Percentiles rank a stretch among this genome's conserved stretches.
phyloP scores from a whole-genome alignment of 306 rosid species.

The Citrullus colocynthis region DNA sequence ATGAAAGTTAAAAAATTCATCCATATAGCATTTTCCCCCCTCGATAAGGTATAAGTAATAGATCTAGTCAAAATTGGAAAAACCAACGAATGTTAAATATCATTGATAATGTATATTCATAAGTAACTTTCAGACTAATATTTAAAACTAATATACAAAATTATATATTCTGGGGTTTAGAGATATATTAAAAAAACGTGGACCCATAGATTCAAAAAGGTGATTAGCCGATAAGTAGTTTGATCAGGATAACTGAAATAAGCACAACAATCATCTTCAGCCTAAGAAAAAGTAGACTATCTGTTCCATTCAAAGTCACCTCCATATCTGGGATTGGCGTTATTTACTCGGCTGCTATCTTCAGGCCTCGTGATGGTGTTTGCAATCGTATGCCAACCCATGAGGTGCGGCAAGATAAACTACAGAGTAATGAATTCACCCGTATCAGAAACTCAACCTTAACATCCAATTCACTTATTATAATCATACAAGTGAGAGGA shows the following conservation, averaged over 20 bases:
- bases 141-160: background rate
- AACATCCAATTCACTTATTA: background rate
- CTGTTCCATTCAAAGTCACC: slow-evolving; percentile 83
- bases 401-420: slow-evolving; percentile 68
- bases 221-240: background rate
- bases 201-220: background rate
- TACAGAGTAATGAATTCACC: slow-evolving; percentile 19
- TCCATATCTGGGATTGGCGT: slow-evolving; percentile 44
- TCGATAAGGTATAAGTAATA: too few relatives aligned
- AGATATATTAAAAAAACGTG: background rate
- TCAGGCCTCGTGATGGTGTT: slow-evolving; percentile 49
- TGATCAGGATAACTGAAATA: background rate
- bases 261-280: background rate
- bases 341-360: slow-evolving; percentile 26
- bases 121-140: background rate
- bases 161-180: background rate
- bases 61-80: too few relatives aligned
- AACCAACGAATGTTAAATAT: too few relatives aligned
- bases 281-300: slow-evolving; percentile 14
- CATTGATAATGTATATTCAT: too few relatives aligned
- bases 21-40: too few relatives aligned
- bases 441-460: background rate
- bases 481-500: background rate
- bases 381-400: slow-evolving; percentile 84
- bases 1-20: too few relatives aligned